Percentiles rank a stretch among this genome's conserved stretches.
Evolutionary conservation across 2,329 filamentous ascomycete genomes (phyloP).

Genomic region (Ambrosiella beaveri): DNA sequence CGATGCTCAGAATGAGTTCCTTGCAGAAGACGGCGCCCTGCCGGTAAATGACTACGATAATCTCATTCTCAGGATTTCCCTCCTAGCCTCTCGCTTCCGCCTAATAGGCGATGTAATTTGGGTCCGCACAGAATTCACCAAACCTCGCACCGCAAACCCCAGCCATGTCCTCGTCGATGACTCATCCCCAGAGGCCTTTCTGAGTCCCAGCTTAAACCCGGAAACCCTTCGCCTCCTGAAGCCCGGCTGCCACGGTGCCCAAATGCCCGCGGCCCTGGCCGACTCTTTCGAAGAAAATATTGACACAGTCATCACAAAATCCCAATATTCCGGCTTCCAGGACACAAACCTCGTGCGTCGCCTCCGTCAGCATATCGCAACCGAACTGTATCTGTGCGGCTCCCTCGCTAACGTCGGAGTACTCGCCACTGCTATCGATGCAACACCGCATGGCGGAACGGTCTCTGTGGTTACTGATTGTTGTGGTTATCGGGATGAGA

Average conservation of each 20-base stretch:
- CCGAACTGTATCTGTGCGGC: constrained; percentile 77
- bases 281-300: constrained; percentile 27
- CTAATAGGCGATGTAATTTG: constrained; percentile 58
- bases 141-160: constrained; percentile 25
- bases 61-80: constrained; percentile 49
- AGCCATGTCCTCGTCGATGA: background rate
- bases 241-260: constrained; percentile 30
- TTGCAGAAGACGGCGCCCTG: constrained; percentile 49
- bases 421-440: constrained; percentile 81
- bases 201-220: constrained; percentile 20
- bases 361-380: constrained; percentile 74
- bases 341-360: constrained; percentile 54
- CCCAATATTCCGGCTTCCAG: constrained; percentile 75
- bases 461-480: constrained; percentile 82
- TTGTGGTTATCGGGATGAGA: constrained; percentile 57
- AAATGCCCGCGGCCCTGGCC: constrained; percentile 27
- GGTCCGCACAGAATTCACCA: constrained; percentile 60
- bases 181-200: constrained; percentile 28
- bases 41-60: constrained; percentile 44
- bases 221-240: constrained; percentile 17
- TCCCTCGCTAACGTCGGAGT: constrained; percentile 75
- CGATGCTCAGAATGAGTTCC: constrained; percentile 83
- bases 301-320: constrained; percentile 45
- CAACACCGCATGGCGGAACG: constrained; percentile 70
- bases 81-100: constrained; percentile 57